phyloP scores from a whole-genome alignment of 495 filamentous ascomycete species.

The Jackrogersella multiformis region DNA sequence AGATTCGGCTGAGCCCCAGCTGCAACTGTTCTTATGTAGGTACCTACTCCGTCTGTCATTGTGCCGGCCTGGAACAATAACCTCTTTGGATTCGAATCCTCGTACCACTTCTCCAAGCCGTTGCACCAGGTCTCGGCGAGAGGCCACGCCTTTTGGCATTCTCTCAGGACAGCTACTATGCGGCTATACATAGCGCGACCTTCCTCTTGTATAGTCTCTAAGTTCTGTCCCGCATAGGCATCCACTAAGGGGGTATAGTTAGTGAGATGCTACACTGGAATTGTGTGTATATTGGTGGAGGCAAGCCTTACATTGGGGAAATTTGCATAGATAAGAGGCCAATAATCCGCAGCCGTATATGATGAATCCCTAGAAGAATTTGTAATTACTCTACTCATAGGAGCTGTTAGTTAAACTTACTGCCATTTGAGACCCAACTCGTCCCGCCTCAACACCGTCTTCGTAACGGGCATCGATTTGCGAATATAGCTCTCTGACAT shows the following conservation, averaged over 20 bases:
- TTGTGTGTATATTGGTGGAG: neutral
- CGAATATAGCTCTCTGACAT: conserved; percentile 56
- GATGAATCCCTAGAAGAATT: conserved; percentile 52
- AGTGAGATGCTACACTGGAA: neutral
- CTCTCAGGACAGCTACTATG: conserved; percentile 51
- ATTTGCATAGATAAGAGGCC: conserved; percentile 58
- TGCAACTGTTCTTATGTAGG: neutral
- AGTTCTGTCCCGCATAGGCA: conserved; percentile 46
- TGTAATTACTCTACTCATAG: neutral
- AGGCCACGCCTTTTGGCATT: conserved; percentile 57
- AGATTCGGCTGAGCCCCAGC: neutral
- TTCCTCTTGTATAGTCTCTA: conserved; percentile 42
- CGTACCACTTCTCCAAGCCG: conserved; percentile 54
- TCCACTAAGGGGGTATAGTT: conserved; percentile 40
- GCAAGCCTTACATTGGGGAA: conserved; percentile 50
- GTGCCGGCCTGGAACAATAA: conserved; percentile 49
- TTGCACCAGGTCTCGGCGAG: conserved; percentile 57
- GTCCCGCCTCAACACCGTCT: conserved; percentile 51
- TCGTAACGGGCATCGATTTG: conserved; percentile 59
- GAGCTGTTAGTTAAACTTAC: conserved; percentile 41
- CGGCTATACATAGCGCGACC: conserved; percentile 52
- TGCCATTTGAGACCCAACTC: conserved; percentile 61
- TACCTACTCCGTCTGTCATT: conserved; percentile 59
- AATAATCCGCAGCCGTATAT: conserved; percentile 62
- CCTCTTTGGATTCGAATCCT: conserved; percentile 46